Evolutionary conservation across 2,329 filamentous ascomycete species (phyloP).

Genomic region (Xylariaceae sp.): DNA sequence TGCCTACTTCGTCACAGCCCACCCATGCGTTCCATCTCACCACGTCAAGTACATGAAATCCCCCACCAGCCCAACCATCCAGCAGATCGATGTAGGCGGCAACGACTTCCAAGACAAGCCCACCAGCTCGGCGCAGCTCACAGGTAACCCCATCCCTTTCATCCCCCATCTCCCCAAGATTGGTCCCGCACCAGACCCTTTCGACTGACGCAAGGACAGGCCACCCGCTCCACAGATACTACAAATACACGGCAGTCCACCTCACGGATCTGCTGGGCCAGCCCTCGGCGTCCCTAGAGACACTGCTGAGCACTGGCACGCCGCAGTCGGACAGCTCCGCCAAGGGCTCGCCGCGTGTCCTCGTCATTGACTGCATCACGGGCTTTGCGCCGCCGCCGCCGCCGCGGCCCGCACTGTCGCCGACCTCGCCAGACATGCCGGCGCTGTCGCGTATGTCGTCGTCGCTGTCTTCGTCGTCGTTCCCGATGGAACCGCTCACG

Average conservation of each 20-base stretch:
- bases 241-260: slow-evolving; percentile 52
- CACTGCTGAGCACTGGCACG: slow-evolving; percentile 34
- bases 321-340: slow-evolving; percentile 19
- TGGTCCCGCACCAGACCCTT: too few relatives aligned
- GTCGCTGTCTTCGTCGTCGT: slow-evolving; percentile 22
- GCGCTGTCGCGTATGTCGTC: slow-evolving; percentile 39
- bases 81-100: slow-evolving; percentile 46
- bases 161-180: background rate
- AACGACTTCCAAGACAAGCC: slow-evolving; percentile 34
- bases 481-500: slow-evolving; percentile 24
- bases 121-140: slow-evolving; percentile 39
- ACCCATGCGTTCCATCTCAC: slow-evolving; percentile 54
- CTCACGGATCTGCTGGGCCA: slow-evolving; percentile 48
- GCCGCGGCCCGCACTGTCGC: too few relatives aligned
- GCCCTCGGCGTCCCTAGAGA: slow-evolving; percentile 33
- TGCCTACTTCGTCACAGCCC: slow-evolving; percentile 57
- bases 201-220: slow-evolving; percentile 37
- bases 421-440: slow-evolving; percentile 35
- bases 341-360: slow-evolving; percentile 33
- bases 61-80: slow-evolving; percentile 51
- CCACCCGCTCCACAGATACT: slow-evolving; percentile 57
- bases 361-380: slow-evolving; percentile 58
- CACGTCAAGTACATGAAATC: slow-evolving; percentile 52
- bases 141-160: slow-evolving; percentile 27
- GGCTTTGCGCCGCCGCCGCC: slow-evolving; percentile 39